Evolutionary conservation across 768 basidiomycete species (phyloP).

Genomic region (Melanogaster broomeanus): DNA sequence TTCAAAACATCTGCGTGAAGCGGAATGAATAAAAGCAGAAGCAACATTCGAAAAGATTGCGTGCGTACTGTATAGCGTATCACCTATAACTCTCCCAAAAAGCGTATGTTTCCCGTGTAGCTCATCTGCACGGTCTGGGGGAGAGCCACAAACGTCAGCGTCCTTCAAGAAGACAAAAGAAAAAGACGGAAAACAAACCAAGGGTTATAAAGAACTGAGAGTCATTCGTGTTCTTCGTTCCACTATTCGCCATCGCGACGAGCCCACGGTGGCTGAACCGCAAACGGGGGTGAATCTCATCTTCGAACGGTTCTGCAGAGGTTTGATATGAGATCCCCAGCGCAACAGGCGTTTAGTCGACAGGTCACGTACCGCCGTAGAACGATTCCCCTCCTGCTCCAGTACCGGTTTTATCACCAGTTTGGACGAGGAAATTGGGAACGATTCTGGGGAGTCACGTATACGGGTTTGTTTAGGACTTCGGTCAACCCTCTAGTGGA

Average conservation of each 20-base stretch:
- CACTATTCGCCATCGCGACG: slow-evolving; percentile 92
- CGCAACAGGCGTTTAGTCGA: background rate
- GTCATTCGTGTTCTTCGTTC: slow-evolving; percentile 84
- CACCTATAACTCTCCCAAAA: slow-evolving; percentile 88
- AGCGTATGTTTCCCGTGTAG: slow-evolving; percentile 93
- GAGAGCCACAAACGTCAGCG: background rate
- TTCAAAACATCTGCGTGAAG: slow-evolving; percentile 74
- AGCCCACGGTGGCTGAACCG: slow-evolving; percentile 89
- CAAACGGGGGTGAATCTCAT: slow-evolving; percentile 91
- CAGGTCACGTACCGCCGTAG: slow-evolving; percentile 70
- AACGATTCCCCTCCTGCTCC: slow-evolving; percentile 94
- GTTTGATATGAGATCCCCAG: background rate
- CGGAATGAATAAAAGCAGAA: background rate
- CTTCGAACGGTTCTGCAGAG: slow-evolving; percentile 80
- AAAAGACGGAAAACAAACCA: slow-evolving; percentile 42
- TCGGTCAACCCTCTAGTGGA: background rate
- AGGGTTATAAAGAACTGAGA: slow-evolving; percentile 97
- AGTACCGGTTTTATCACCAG: slow-evolving; percentile 90
- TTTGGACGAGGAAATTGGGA: slow-evolving; percentile 91
- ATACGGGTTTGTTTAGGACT: background rate
- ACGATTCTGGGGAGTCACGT: slow-evolving; percentile 56
- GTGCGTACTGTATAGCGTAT: slow-evolving; percentile 83
- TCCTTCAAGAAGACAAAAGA: background rate
- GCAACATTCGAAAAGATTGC: background rate
- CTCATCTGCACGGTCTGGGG: slow-evolving; percentile 83